Percentiles rank a stretch among this genome's conserved stretches.
These are phyloP conservation scores for Elsinoe arachidis DNA, from an alignment of 2,329 filamentous ascomycete species.

Conservation along the genomic window DNA sequence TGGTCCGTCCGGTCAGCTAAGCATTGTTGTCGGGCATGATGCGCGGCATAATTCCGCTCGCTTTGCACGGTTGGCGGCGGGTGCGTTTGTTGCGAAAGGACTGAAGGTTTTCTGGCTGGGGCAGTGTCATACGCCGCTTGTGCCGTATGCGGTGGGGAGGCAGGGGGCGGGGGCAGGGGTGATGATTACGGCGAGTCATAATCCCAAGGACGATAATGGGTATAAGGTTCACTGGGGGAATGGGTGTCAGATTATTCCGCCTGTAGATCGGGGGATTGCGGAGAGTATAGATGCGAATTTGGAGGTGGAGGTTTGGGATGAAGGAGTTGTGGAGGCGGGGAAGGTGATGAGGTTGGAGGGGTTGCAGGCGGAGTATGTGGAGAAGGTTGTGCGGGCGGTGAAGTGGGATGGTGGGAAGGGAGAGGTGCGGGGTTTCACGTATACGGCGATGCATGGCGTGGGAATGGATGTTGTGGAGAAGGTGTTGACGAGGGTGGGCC, in stretches of 20 bases:
- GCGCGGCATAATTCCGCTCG: slow-evolving; percentile 54
- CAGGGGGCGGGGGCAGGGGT: slow-evolving; percentile 50
- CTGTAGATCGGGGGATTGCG: slow-evolving; percentile 52
- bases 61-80: slow-evolving; percentile 52
- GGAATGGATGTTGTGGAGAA: slow-evolving; percentile 41
- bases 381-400: not conserved
- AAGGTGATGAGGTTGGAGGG: not conserved
- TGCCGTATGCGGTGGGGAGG: slow-evolving; percentile 51
- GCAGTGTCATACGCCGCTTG: slow-evolving; percentile 52
- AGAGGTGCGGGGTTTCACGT: slow-evolving; percentile 24
- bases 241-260: slow-evolving; percentile 57
- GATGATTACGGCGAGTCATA: slow-evolving; percentile 60
- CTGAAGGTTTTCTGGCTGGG: slow-evolving; percentile 54
- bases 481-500: slow-evolving; percentile 31
- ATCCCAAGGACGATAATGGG: slow-evolving; percentile 56
- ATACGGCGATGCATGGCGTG: slow-evolving; percentile 51
- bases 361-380: not conserved
- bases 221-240: slow-evolving; percentile 61
- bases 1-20: slow-evolving; percentile 30
- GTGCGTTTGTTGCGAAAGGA: slow-evolving; percentile 49
- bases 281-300: slow-evolving; percentile 48
- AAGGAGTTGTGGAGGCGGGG: not conserved
- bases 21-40: slow-evolving; percentile 55
- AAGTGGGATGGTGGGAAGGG: slow-evolving; percentile 15
- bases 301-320: slow-evolving; percentile 42